Evolutionary conservation across 148 eudicot genomes (phyloP).

Genomic region (Fagopyrum homotropicum): DNA sequence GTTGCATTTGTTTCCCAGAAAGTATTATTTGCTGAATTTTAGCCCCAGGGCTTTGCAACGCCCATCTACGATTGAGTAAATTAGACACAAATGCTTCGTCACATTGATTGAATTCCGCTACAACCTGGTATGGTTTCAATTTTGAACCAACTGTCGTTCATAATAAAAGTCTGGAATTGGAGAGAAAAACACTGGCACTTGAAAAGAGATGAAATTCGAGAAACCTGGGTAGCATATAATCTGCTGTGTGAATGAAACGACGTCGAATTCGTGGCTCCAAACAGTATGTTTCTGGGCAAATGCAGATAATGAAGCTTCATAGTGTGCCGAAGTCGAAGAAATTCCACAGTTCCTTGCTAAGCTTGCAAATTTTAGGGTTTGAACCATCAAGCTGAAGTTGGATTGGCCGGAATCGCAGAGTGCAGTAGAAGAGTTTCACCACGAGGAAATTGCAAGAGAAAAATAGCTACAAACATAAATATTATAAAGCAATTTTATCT

Average conservation of each 20-base stretch:
- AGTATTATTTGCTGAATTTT: constrained; percentile 59
- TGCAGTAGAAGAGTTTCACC: constrained; percentile 13
- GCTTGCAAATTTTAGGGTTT: neutral
- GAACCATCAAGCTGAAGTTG: neutral
- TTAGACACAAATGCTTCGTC: constrained; percentile 36
- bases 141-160: neutral
- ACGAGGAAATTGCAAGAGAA: neutral
- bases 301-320: constrained; percentile 33
- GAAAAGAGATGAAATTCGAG: constrained; percentile 7
- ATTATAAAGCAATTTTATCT: too few species aligned
- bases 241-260: constrained; percentile 18
- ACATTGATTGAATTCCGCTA: constrained; percentile 21
- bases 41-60: constrained; percentile 60
- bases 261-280: constrained; percentile 26
- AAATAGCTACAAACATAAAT: neutral
- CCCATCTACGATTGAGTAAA: constrained; percentile 71
- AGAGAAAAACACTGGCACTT: neutral
- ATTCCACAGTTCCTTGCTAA: neutral
- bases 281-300: constrained; percentile 23
- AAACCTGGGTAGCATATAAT: constrained; percentile 33
- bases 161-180: constrained; percentile 5
- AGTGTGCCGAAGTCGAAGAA: neutral
- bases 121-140: constrained; percentile 20
- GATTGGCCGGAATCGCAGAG: neutral
- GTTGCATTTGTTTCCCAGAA: constrained; percentile 18